Percentiles rank a stretch among this genome's conserved stretches.
phyloP scores from a whole-genome alignment of 495 filamentous ascomycete species.

The Clavariopsis aquatica region DNA sequence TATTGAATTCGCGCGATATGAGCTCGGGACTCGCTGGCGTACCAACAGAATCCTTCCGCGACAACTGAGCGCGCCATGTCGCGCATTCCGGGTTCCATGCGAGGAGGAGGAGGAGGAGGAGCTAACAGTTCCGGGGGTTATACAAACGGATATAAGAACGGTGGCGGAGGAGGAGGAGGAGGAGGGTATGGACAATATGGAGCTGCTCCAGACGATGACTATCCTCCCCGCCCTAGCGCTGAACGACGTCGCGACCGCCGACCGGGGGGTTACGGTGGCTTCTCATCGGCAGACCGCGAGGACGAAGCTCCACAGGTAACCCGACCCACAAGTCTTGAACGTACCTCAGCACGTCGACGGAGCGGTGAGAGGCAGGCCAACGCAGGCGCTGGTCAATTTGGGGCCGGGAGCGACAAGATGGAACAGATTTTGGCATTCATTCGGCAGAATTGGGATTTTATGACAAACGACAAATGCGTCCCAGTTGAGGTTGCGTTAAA shows the following conservation, averaged over 20 bases:
- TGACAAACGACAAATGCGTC: constrained; percentile 82
- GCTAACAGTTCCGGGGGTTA: constrained; percentile 35
- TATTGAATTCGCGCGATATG: neutral
- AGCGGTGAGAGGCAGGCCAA: constrained; percentile 35
- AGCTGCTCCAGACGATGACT: constrained; percentile 19
- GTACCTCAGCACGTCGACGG: constrained; percentile 33
- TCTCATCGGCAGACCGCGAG: constrained; percentile 24
- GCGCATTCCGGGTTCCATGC: constrained; percentile 23
- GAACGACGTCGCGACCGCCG: constrained; percentile 40
- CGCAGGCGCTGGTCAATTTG: constrained; percentile 37
- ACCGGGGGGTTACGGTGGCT: constrained; percentile 47
- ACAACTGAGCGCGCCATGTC: constrained; percentile 27
- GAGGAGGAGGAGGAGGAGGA: constrained; percentile 23
- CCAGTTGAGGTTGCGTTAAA: constrained; percentile 91
- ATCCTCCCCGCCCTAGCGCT: constrained; percentile 6
- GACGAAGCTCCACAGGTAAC: constrained; percentile 32
- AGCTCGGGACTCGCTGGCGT: neutral
- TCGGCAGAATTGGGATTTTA: constrained; percentile 84
- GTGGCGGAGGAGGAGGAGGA: neutral
- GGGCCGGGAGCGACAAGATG: constrained; percentile 47
- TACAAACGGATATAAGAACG: constrained; percentile 23
- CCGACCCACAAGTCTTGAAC: constrained; percentile 40
- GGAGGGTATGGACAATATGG: constrained; percentile 11
- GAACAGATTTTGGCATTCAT: constrained; percentile 70
- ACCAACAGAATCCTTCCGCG: neutral